Evolutionary conservation across 306 rosid genomes (phyloP).

Genomic region (Luffa acutangula): DNA sequence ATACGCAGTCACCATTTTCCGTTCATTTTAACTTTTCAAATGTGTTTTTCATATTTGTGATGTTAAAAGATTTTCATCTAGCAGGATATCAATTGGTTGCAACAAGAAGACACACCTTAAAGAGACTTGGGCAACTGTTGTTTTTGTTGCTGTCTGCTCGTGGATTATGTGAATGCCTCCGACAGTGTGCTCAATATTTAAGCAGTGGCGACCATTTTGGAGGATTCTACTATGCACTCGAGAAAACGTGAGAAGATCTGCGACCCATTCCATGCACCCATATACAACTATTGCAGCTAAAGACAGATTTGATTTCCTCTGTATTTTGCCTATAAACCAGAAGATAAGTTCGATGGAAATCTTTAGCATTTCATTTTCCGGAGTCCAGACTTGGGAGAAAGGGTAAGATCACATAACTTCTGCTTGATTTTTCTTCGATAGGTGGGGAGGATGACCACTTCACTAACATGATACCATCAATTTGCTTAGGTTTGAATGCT

Average conservation of each 20-base stretch:
- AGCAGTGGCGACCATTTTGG: background rate
- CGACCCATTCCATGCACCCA: background rate
- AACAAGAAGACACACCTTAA: constrained; percentile 13
- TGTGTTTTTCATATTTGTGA: background rate
- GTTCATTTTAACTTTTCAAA: background rate
- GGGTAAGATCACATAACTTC: constrained; percentile 6
- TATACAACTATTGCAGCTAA: background rate
- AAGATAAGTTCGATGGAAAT: background rate
- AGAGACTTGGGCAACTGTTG: constrained; percentile 2
- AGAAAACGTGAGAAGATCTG: background rate
- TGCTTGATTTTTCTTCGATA: background rate
- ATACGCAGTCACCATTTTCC: background rate
- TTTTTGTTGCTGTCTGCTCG: background rate
- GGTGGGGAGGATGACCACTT: background rate
- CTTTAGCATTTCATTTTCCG: background rate
- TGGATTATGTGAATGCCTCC: background rate
- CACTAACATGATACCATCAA: background rate
- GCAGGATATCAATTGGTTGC: constrained; percentile 33
- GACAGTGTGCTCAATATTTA: background rate
- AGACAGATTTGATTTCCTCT: constrained; percentile 1
- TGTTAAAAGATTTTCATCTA: background rate
- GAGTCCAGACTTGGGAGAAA: background rate
- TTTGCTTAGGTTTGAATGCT: background rate
- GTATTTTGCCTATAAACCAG: background rate
- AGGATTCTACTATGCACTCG: background rate